phyloP scores from a whole-genome alignment of 345 rosid genomes.

The Chamaenerion angustifolium region DNA sequence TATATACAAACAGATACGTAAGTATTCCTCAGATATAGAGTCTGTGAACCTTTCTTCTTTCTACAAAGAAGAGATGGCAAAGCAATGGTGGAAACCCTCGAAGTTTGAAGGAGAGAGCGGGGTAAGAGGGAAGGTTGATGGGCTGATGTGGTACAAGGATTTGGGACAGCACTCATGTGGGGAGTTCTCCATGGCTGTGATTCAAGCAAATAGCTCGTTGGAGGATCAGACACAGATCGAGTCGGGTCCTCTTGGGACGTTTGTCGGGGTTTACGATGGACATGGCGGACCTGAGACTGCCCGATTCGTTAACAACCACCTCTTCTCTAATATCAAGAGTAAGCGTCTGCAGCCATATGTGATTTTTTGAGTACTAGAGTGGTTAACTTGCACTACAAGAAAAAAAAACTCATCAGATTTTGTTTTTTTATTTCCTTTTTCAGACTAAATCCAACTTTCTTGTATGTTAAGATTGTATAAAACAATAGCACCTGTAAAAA shows the following conservation, averaged over 20 bases:
- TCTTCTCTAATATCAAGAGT: constrained; percentile 27
- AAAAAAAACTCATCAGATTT: no score
- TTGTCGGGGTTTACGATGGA: constrained; percentile 34
- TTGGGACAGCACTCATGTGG: constrained; percentile 24
- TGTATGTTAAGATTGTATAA: no score
- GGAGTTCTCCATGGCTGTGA: constrained; percentile 33
- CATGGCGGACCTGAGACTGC: constrained; percentile 34
- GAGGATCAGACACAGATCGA: constrained; percentile 35
- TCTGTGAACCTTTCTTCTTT: no score
- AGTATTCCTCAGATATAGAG: no score
- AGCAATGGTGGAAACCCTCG: no score
- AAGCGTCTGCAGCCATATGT: constrained; percentile 1
- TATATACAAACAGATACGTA: no score
- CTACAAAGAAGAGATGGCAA: no score
- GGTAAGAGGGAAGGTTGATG: constrained; percentile 9
- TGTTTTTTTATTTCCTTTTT: no score
- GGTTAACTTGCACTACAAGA: not conserved
- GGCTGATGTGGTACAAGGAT: constrained; percentile 31
- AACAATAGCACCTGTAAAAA: no score
- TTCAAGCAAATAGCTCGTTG: constrained; percentile 28
- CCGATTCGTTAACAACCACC: constrained; percentile 22
- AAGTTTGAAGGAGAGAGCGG: no score
- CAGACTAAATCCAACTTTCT: no score
- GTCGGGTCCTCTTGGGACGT: constrained; percentile 29
- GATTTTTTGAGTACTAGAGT: no score